Conservation (phyloP, 2,329 filamentous ascomycete genomes). For the Tolypocladium inflatum region DNA sequence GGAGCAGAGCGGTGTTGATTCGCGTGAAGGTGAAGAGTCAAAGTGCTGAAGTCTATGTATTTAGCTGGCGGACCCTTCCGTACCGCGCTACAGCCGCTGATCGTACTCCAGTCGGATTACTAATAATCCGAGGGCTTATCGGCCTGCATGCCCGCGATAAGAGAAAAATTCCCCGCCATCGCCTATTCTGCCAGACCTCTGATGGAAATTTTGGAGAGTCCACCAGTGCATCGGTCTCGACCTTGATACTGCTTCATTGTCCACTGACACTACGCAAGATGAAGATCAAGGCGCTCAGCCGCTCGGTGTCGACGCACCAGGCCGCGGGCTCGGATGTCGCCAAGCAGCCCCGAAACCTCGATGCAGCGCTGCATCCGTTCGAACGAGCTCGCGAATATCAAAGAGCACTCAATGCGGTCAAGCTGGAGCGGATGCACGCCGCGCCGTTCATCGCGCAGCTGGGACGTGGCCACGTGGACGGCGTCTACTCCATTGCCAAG, state of each 20-base stretch:
- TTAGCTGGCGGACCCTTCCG: neutral
- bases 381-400: constrained; percentile 72
- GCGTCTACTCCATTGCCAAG: constrained; percentile 68
- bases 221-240: neutral
- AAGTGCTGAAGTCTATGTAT: neutral
- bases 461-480: constrained; percentile 85
- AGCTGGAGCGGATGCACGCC: constrained; percentile 84
- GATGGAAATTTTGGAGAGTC: constrained; percentile 1
- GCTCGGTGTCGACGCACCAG: constrained; percentile 55
- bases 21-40: neutral
- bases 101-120: constrained; percentile 11
- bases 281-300: constrained; percentile 60
- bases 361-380: constrained; percentile 82
- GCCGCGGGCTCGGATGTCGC: constrained; percentile 56
- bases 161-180: constrained; percentile 20
- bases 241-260: neutral
- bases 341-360: constrained; percentile 62
- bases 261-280: constrained; percentile 11
- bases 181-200: neutral
- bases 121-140: constrained; percentile 21
- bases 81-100: neutral
- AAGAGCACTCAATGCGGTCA: constrained; percentile 63
- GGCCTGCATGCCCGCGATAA: constrained; percentile 14
- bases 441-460: constrained; percentile 71
- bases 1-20: neutral